These are phyloP conservation scores for Corynespora cassiicola DNA, from an alignment of 2,329 filamentous ascomycete genomes.

Conservation along the genomic window DNA sequence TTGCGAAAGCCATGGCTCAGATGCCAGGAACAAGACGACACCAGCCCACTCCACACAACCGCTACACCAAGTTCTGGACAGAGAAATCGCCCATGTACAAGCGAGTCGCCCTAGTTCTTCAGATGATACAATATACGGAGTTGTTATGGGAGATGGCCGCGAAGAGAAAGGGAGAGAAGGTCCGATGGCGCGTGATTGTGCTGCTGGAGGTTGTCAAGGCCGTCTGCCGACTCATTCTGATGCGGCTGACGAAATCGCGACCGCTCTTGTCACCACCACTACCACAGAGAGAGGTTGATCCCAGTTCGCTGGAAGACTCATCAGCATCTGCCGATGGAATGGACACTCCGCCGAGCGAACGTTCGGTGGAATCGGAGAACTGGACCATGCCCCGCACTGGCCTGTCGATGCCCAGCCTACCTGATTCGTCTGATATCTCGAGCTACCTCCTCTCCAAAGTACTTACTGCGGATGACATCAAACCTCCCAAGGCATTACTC, in stretches of 20 bases:
- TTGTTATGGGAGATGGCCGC: constrained; percentile 97
- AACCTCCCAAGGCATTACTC: constrained; percentile 85
- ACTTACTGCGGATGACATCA: constrained; percentile 94
- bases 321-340: constrained; percentile 54
- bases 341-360: constrained; percentile 51
- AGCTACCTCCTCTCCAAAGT: constrained; percentile 89
- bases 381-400: constrained; percentile 97
- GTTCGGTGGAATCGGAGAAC: constrained; percentile 51
- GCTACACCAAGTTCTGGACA: constrained; percentile 70
- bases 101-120: constrained; percentile 79
- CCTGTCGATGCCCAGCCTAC: constrained; percentile 81
- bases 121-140: constrained; percentile 94
- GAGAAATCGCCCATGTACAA: constrained; percentile 73
- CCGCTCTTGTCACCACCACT: constrained; percentile 83
- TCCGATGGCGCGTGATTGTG: constrained; percentile 87
- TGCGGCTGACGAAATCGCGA: constrained; percentile 82
- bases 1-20: constrained; percentile 68
- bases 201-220: constrained; percentile 87
- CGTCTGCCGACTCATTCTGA: constrained; percentile 77
- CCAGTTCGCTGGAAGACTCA: constrained; percentile 63
- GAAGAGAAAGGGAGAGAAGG: constrained; percentile 80
- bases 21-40: constrained; percentile 61
- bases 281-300: constrained; percentile 83
- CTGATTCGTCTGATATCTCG: constrained; percentile 81
- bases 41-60: constrained; percentile 63